These are phyloP conservation scores for rapeseed (Brassica napus) DNA, from an alignment of 345 rosid genomes.

Conservation along the genomic window Da-Ae NC_063447.1:14861001-14861500, in stretches of 20 bases:
- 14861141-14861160: conserved; percentile 5
- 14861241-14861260: conserved; percentile 83
- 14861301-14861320: conserved; percentile 93
- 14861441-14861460: conserved; percentile 46
- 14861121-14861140: background rate
- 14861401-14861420: conserved; percentile 66
- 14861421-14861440: conserved; percentile 58
- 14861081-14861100: conserved; percentile 55
- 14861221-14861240: conserved; percentile 86
- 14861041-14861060: too few species aligned
- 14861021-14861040: too few species aligned
- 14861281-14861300: conserved; percentile 97
- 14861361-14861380: conserved; percentile 1
- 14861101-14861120: background rate
- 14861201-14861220: conserved; percentile 54
- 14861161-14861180: conserved; percentile 54
- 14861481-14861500: conserved; percentile 50
- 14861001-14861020: too few species aligned
- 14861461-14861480: conserved; percentile 66
- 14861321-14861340: conserved; percentile 85
- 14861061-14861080: too few species aligned
- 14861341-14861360: conserved; percentile 47
- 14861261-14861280: conserved; percentile 85
- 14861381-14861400: conserved; percentile 56
- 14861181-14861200: conserved; percentile 65